Base-by-base conservation (phyloP, 2,329 filamentous ascomycete genomes). In the Erysiphe neolycopersici region DNA sequence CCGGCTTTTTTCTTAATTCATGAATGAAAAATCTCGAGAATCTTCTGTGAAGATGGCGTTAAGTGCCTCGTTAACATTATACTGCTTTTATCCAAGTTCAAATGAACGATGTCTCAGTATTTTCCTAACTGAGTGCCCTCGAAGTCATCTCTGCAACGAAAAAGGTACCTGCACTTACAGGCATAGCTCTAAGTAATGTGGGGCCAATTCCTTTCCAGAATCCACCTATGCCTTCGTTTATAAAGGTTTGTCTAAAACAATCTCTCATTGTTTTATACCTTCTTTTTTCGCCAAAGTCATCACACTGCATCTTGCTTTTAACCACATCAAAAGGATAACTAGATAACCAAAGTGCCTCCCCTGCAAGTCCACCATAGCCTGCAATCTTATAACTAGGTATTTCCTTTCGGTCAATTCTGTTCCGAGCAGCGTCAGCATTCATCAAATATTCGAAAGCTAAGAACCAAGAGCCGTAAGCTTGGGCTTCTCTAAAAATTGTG, bases 291-390 rank as follows among this genome's bases (percentile, higher is more conserved):
- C 81, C 83, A 57, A 94, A 89, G 0, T 81, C 85, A 62, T 98
- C 89, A 46, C 79, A 93, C 70, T 98, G 89, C 87, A 95, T 94
- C 72, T 93, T 95, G 63, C 83, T 93, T 79, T 98, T 98, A 62
- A 98, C 63, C 26, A 98, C 87, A 62, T 98, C 89, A 50, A 98
- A 79, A 18, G 89, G 89, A 62, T 98, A 98, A 57, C 83, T 92
- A 32, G 70, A 69, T 44, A 98, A 65, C 89, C 89, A 98, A 45
- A 98, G 69, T 43, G 76, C 82, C 67, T 98, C 89, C 52, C 89
- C 89, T 0, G 89, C 89, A 36, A 98, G 61, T 38, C 89, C 89
- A 50, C 89, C 89, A 59, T 95, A 98, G 12, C 82, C 63, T 12
- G 89, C 89, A 42, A 98, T 73, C 63, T 93, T 95, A 60, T 76